Evolutionary conservation across 2,329 filamentous ascomycete genomes (phyloP), one percentile per base, ranked within the genome.

Genomic region (Colletotrichum theobromicola): DNA sequence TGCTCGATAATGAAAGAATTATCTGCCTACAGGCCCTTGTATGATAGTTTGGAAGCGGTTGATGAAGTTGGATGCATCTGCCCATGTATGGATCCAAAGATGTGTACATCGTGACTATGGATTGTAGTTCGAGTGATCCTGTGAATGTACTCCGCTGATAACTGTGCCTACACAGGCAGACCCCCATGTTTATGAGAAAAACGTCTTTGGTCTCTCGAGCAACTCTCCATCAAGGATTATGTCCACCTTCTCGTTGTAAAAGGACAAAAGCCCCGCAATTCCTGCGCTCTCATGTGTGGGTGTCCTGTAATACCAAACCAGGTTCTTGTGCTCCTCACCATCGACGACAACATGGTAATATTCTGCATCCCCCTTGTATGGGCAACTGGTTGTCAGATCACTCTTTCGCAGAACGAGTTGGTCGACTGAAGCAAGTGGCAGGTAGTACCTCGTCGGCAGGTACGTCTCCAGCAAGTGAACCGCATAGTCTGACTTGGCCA

Each of bases 241-340:
- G 74, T 93, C 90, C 2, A 94, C 90, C 81, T 91, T 92, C 80
- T 94, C 92, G 76, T 93, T 93, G 76, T 93, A 93, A 74, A 93
- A 94, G 78, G 91, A 93, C 67, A 92, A 61, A 61, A 86, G 79
- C 3, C 91, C 91, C 2, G 88, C 88, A 74, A 94, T 84, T 3
- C 81, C 82, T 3, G 86, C 87, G 70, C 89, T 89, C 81, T 94
- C 92, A 0, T 84, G 78, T 0, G 88, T 90, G 4, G 92, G 91
- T 13, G 86, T 85, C 18, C 83, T 83, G 70, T 94, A 94, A 72
- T 88, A 93, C 92, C 92, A 94, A 2, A 92, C 86, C 4, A 91
- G 68, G 77, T 93, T 88, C 76, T 86, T 83, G 35, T 85, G 82
- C 70, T 82, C 79, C 26, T 85, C 81, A 0, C 84, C 88, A 6